A percentile compares a stretch with the other conserved stretches of the same genome.
Evolutionary conservation across 441 rosid genomes (phyloP).

Genomic region (Melastoma candidum): DNA sequence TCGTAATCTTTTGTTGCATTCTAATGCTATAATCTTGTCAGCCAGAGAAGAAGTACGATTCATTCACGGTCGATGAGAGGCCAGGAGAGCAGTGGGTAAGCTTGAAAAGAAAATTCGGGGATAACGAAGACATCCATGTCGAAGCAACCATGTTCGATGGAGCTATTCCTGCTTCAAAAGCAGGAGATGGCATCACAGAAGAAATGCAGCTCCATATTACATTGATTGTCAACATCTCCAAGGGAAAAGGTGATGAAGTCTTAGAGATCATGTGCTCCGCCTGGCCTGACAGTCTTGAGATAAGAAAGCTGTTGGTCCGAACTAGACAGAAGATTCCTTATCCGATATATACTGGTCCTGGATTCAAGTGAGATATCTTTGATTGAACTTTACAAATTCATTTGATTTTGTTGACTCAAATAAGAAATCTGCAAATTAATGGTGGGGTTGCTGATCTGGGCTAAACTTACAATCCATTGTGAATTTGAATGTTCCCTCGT

Average conservation of each 20-base stretch:
- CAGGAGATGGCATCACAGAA: conserved; percentile 22
- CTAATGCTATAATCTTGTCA: conserved; percentile 15
- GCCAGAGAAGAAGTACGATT: conserved; percentile 34
- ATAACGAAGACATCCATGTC: conserved; percentile 48
- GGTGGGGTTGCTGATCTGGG: neutral
- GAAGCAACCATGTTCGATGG: conserved; percentile 89
- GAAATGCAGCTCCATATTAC: conserved; percentile 45
- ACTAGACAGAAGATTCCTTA: conserved; percentile 15
- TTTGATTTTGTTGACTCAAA: neutral
- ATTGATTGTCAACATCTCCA: conserved; percentile 54
- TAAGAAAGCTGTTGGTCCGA: conserved; percentile 41
- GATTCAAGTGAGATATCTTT: conserved; percentile 36
- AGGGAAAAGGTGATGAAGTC: conserved; percentile 32
- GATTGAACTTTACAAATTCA: neutral
- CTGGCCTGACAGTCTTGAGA: conserved; percentile 63
- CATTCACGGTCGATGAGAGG: conserved; percentile 46
- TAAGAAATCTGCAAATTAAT: too few relatives aligned
- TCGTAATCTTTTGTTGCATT: too few relatives aligned
- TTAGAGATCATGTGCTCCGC: conserved; percentile 72
- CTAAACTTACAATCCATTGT: neutral
- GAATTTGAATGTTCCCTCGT: conserved; percentile 12
- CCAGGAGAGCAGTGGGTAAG: conserved; percentile 86
- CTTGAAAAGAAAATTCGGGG: conserved; percentile 45
- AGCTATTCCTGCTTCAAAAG: conserved; percentile 34
- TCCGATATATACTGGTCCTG: conserved; percentile 48